phyloP scores from a whole-genome alignment of 768 basidiomycete species.

The Mycena metata region DNA sequence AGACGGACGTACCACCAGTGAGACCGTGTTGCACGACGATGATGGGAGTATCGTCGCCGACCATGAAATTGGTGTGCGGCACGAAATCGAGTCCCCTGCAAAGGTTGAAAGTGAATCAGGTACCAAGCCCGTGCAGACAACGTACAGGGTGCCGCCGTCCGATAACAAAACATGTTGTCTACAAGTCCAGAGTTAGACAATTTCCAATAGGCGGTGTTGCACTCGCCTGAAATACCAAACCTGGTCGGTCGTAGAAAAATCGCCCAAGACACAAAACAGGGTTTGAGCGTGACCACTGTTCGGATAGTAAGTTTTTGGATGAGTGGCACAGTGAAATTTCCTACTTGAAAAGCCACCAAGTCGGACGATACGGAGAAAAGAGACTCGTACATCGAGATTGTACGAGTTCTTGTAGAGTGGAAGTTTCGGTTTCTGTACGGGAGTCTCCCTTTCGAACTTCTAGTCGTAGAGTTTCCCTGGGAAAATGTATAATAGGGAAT shows the following conservation, averaged over 20 bases:
- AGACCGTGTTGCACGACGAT: conserved; percentile 70
- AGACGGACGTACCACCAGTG: conserved; percentile 56
- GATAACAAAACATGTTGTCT: too few species aligned
- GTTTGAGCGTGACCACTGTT: conserved; percentile 70
- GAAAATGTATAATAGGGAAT: conserved; percentile 54
- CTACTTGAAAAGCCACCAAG: conserved; percentile 62
- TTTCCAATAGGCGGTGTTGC: neutral
- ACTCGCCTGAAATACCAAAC: conserved; percentile 59
- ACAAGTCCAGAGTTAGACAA: too few species aligned
- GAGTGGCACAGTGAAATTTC: neutral
- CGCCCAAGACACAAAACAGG: conserved; percentile 67
- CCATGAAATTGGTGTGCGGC: conserved; percentile 53
- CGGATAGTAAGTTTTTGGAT: neutral
- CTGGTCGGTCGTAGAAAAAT: conserved; percentile 68
- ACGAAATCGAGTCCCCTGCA: conserved; percentile 74
- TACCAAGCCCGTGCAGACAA: too few species aligned
- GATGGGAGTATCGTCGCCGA: conserved; percentile 60
- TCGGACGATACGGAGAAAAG: conserved; percentile 56
- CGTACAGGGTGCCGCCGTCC: too few species aligned
- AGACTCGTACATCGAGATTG: conserved; percentile 59
- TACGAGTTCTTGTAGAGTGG: conserved; percentile 54
- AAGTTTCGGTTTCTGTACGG: conserved; percentile 45
- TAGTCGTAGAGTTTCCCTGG: conserved; percentile 52
- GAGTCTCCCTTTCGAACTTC: conserved; percentile 48
- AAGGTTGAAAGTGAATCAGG: conserved; percentile 9